These are phyloP conservation scores for Omphalotus guepiniiformis DNA, from an alignment of 768 basidiomycete species.

Conservation along the genomic window DNA sequence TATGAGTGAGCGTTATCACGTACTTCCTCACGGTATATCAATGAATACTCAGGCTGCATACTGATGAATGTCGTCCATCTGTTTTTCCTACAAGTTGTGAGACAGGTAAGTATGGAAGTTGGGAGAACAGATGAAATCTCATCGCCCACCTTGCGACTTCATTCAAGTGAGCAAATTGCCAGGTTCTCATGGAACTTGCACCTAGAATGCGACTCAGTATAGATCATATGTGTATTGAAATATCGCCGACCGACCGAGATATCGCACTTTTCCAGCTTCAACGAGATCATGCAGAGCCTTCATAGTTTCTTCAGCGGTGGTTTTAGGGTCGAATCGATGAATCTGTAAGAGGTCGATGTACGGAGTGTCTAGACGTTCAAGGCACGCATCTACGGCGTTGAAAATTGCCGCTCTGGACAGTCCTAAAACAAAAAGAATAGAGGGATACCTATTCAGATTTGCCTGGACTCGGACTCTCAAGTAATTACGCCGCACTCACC, in stretches of 20 bases:
- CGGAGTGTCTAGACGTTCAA: conserved; percentile 15
- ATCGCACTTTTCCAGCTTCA: conserved; percentile 31
- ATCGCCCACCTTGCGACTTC: too few relatives aligned
- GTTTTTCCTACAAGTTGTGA: conserved; percentile 24
- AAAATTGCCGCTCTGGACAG: conserved; percentile 16
- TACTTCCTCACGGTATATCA: conserved; percentile 37
- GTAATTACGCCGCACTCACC: neutral
- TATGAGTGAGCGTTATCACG: neutral
- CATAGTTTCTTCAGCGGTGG: conserved; percentile 33
- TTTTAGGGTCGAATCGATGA: conserved; percentile 27
- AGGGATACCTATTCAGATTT: too few relatives aligned
- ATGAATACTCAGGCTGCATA: conserved; percentile 43
- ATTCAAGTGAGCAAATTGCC: conserved; percentile 29
- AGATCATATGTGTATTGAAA: too few relatives aligned
- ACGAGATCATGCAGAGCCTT: conserved; percentile 37
- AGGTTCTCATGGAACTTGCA: conserved; percentile 13
- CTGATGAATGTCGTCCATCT: conserved; percentile 42
- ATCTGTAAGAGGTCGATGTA: conserved; percentile 30
- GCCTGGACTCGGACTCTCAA: too few relatives aligned
- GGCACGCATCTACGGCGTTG: conserved; percentile 15
- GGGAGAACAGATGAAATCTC: too few relatives aligned
- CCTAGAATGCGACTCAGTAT: too few relatives aligned
- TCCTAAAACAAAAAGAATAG: conserved; percentile 4
- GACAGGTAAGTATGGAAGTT: too few relatives aligned
- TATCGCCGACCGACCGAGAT: too few relatives aligned